phyloP scores from a whole-genome alignment of 164 flowering plant species.

The Platanus orientalis region DNA sequence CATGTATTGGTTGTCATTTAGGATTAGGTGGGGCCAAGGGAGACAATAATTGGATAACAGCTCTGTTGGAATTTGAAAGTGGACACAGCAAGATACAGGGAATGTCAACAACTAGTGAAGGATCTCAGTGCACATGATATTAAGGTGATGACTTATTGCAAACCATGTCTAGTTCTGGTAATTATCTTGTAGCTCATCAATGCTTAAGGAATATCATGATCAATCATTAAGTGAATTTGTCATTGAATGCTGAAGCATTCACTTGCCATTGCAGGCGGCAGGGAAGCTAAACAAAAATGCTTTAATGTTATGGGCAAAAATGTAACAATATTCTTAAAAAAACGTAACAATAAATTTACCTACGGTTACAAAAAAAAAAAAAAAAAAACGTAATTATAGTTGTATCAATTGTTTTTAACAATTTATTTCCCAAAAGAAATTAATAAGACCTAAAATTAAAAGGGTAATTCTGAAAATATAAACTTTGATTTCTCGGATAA shows the following conservation, averaged over 20 bases:
- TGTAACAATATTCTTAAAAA: too few species aligned
- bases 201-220: background rate
- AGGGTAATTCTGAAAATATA: too few species aligned
- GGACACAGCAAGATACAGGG: slow-evolving; percentile 48
- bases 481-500: too few species aligned
- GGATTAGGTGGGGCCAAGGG: slow-evolving; percentile 91
- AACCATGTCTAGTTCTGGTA: slow-evolving; percentile 88
- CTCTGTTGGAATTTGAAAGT: slow-evolving; percentile 98
- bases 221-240: background rate
- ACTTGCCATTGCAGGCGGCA: slow-evolving; percentile 36
- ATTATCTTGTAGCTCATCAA: background rate
- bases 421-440: too few species aligned
- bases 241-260: background rate
- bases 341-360: too few species aligned
- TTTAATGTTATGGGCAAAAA: too few species aligned
- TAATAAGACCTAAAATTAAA: too few species aligned
- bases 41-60: slow-evolving; percentile 78
- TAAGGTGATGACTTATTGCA: slow-evolving; percentile 85
- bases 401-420: too few species aligned
- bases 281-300: slow-evolving; percentile 54
- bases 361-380: too few species aligned
- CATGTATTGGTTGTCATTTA: slow-evolving; percentile 14
- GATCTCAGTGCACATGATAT: slow-evolving; percentile 51
- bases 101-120: slow-evolving; percentile 56
- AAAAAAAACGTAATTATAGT: too few species aligned